Conservation (phyloP, 179 eudicot genomes). For the Spinacia oleracea region DNA sequence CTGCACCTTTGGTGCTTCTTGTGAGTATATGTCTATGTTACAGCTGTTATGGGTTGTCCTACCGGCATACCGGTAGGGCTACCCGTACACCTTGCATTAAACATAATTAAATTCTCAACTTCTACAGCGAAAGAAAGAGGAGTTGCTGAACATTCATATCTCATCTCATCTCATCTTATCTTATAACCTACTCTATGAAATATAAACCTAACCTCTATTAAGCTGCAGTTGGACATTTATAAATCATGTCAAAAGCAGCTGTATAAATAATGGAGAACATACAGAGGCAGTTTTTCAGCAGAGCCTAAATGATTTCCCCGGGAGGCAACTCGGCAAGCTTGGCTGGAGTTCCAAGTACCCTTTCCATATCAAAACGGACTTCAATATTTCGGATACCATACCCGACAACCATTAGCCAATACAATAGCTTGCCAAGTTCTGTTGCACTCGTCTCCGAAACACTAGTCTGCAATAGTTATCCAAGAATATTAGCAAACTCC, state of each 20-base stretch:
- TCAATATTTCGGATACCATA: constrained; percentile 85
- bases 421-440: constrained; percentile 78
- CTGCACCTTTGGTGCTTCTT: no score
- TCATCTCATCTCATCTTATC: constrained; percentile 9
- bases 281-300: neutral
- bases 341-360: constrained; percentile 65
- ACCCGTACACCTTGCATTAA: neutral
- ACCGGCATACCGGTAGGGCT: no score
- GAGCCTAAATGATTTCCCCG: constrained; percentile 53
- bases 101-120: neutral
- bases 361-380: constrained; percentile 92
- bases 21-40: no score
- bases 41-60: no score
- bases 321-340: constrained; percentile 86
- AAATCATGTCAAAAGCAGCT: constrained; percentile 16
- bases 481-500: neutral
- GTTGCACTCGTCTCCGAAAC: constrained; percentile 81
- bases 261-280: constrained; percentile 5
- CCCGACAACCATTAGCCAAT: constrained; percentile 95
- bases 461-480: constrained; percentile 48
- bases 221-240: neutral
- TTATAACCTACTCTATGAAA: constrained; percentile 16
- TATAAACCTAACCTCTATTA: neutral
- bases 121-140: neutral
- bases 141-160: neutral